Evolutionary conservation across 2,329 filamentous ascomycete genomes (phyloP).

Genomic region (Alternaria hordeiaustralica): DNA sequence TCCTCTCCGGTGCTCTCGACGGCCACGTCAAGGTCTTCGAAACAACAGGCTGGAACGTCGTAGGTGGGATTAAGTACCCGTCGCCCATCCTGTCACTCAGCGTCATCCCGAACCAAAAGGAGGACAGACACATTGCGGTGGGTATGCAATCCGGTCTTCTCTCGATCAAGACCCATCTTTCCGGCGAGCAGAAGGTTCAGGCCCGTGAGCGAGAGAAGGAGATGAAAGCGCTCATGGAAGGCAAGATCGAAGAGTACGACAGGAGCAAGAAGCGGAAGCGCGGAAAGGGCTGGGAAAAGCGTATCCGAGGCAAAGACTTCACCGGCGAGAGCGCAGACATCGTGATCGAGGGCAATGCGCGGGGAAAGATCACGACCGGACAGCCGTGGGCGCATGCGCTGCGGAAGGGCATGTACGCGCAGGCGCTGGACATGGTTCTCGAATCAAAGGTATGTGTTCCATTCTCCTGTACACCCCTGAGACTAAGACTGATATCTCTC

Average conservation of each 20-base stretch:
- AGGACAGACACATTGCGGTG: slow-evolving; percentile 92
- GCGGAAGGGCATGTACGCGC: slow-evolving; percentile 76
- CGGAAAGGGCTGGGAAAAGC: slow-evolving; percentile 66
- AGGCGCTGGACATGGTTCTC: slow-evolving; percentile 81
- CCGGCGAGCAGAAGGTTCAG: slow-evolving; percentile 77
- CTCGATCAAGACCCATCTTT: slow-evolving; percentile 86
- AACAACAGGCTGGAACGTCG: slow-evolving; percentile 92
- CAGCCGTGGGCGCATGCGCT: slow-evolving; percentile 81
- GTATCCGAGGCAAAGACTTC: slow-evolving; percentile 75
- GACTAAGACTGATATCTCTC: slow-evolving; percentile 6
- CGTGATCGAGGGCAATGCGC: slow-evolving; percentile 78
- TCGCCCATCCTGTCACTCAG: slow-evolving; percentile 85
- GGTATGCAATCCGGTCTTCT: slow-evolving; percentile 95
- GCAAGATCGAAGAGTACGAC: slow-evolving; percentile 80
- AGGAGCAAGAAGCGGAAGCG: slow-evolving; percentile 70
- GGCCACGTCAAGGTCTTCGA: slow-evolving; percentile 98
- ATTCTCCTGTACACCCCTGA: neutral
- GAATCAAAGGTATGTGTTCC: slow-evolving; percentile 42
- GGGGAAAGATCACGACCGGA: slow-evolving; percentile 68
- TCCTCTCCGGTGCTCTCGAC: slow-evolving; percentile 88
- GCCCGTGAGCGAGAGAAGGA: slow-evolving; percentile 80
- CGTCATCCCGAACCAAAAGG: slow-evolving; percentile 72
- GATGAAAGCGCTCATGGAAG: slow-evolving; percentile 81
- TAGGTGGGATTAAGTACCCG: slow-evolving; percentile 92
- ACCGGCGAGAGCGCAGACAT: slow-evolving; percentile 86